These are phyloP conservation scores for Talinum fruticosum DNA, from an alignment of 148 eudicot species.

Conservation along the genomic window DNA sequence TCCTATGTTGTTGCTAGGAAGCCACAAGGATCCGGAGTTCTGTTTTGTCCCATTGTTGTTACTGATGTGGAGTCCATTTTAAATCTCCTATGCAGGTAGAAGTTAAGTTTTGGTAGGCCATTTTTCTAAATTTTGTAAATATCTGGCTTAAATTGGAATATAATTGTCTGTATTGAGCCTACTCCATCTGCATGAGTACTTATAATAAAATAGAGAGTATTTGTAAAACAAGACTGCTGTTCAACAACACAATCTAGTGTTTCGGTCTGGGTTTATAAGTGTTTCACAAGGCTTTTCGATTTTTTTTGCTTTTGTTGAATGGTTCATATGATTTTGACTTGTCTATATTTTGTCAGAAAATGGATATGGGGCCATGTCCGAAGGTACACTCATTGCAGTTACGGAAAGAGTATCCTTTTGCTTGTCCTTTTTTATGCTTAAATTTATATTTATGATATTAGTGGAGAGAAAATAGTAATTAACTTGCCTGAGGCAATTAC, in stretches of 20 bases:
- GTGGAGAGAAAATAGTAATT: background rate
- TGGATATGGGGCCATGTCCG: slow-evolving; percentile 98
- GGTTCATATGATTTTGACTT: background rate
- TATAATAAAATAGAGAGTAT: background rate
- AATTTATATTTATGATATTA: background rate
- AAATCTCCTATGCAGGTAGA: too few species aligned
- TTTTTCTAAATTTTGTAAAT: background rate
- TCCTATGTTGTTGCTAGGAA: too few species aligned
- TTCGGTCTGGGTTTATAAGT: background rate
- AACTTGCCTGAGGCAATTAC: background rate
- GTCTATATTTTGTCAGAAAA: slow-evolving; percentile 49
- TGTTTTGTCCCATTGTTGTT: too few species aligned
- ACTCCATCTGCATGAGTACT: background rate
- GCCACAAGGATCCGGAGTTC: too few species aligned
- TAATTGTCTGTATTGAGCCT: background rate
- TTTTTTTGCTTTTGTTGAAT: background rate
- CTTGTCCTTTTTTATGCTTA: background rate
- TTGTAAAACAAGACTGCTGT: background rate
- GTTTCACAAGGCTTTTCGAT: background rate
- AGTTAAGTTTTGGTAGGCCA: too few species aligned
- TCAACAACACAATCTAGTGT: too few species aligned
- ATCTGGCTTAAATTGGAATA: background rate
- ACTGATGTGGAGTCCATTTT: too few species aligned
- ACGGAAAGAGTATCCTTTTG: slow-evolving; percentile 94
- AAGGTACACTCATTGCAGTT: slow-evolving; percentile 93